Percentiles rank a stretch among this genome's conserved stretches.
phyloP scores from a whole-genome alignment of 441 rosid species.

The Bruguiera hainesii region DNA sequence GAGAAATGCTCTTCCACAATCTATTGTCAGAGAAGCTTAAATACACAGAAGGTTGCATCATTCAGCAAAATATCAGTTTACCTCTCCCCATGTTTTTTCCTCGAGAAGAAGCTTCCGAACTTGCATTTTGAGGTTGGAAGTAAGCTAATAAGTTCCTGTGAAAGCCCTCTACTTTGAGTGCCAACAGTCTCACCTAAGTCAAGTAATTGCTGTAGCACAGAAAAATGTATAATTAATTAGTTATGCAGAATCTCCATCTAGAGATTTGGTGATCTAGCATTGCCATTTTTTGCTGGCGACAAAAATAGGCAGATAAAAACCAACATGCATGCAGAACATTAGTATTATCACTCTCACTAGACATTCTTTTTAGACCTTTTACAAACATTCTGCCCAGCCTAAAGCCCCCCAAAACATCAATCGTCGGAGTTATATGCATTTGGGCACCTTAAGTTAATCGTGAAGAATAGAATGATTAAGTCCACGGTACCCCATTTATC shows the following conservation, averaged over 20 bases:
- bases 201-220: conserved; percentile 51
- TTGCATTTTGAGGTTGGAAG: conserved; percentile 68
- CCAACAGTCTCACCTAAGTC: conserved; percentile 72
- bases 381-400: no score
- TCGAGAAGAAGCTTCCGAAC: conserved; percentile 53
- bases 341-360: no score
- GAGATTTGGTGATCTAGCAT: background rate
- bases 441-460: no score
- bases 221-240: background rate
- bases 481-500: background rate
- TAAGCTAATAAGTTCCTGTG: conserved; percentile 49
- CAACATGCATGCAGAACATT: no score
- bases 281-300: background rate
- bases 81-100: conserved; percentile 60
- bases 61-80: conserved; percentile 11
- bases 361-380: no score
- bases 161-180: conserved; percentile 60
- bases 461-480: background rate
- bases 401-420: no score
- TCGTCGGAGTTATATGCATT: no score
- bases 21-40: no score
- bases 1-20: no score
- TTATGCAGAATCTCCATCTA: background rate
- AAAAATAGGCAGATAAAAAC: background rate
- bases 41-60: background rate